phyloP scores from a whole-genome alignment of 345 rosid species.

The Linum lewisii region DNA sequence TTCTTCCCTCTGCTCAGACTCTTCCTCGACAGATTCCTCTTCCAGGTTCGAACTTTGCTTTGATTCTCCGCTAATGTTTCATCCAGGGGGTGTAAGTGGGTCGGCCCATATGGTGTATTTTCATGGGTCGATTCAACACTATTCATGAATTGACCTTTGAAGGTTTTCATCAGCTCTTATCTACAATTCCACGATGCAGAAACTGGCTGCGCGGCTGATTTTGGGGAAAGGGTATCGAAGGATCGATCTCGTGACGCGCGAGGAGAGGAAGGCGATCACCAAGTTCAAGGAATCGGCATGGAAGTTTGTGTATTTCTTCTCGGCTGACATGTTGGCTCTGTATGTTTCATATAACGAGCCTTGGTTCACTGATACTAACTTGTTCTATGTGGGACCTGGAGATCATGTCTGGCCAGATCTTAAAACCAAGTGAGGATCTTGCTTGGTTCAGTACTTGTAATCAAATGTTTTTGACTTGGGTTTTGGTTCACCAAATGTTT shows the following conservation, averaged over 20 bases:
- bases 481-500: too few species aligned
- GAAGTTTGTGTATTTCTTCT: slow-evolving; percentile 77
- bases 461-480: too few species aligned
- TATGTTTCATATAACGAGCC: slow-evolving; percentile 70
- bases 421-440: slow-evolving; percentile 52
- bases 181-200: too few species aligned
- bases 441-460: background rate
- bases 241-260: slow-evolving; percentile 18
- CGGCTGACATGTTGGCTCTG: slow-evolving; percentile 73
- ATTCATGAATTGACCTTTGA: too few species aligned
- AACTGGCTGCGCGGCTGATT: slow-evolving; percentile 43
- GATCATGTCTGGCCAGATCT: slow-evolving; percentile 95
- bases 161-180: too few species aligned
- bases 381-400: slow-evolving; percentile 90
- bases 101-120: too few species aligned
- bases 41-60: slow-evolving; percentile 43
- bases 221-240: slow-evolving; percentile 35
- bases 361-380: slow-evolving; percentile 70
- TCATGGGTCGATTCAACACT: too few species aligned
- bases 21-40: slow-evolving; percentile 77
- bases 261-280: slow-evolving; percentile 40
- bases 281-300: slow-evolving; percentile 98
- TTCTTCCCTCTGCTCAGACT: slow-evolving; percentile 68
- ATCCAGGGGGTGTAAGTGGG: too few species aligned
- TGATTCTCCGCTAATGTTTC: too few species aligned